Evolutionary conservation across 305 asterid genomes (phyloP), one percentile per base, ranked within the genome.

Genomic region (Fraxinus latifolia): DNA sequence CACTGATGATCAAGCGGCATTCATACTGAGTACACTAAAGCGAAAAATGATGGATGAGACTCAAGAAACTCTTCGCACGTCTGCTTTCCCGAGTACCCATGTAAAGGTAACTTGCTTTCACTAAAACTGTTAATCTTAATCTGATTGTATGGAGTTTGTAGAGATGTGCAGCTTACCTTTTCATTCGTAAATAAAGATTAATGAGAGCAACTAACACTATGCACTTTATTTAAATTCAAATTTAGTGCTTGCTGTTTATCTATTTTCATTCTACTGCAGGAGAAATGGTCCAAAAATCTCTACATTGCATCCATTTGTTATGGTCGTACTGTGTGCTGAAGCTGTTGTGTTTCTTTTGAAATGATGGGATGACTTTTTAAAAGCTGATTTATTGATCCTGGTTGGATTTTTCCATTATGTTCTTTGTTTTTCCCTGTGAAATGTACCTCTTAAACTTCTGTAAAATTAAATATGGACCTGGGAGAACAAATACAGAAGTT

Each of bases 61-160:
- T 70, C 97, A 92, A 82, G 97, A 92, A 85, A 92, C 97, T 67
- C 91, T 92, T 65, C 93, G 97, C 21, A 92, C 97, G 42, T 91
- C 95, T 81, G 97, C 95, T 65, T 92, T 92, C 80, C 97, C 97
- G 14, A 92, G 95, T 79, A 87, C 95, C 74, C 97, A 92, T 85
- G 97, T 92, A 3, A 92, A 92, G 95, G 97, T 92, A 74, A 15
- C 15, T 73, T 36, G 39, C 32, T 78, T 78, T 21, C 27, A 7
- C 27, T 33, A 1, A 11, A n/a, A n/a, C 14, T 72, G 77, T 72
- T 31, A 2, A 76, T 53, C 23, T 14, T 58, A 39, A 9, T 76
- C 27, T 4, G 23, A 50, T 50, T 58, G 29, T 17, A 58, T 58
- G 68, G 68, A 55, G 67, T 55, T 55, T 23, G 23, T 58, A 19